Evolutionary conservation across 1,284 basidiomycete species (phyloP).

Genomic region (Exsudoporus floridanus): DNA sequence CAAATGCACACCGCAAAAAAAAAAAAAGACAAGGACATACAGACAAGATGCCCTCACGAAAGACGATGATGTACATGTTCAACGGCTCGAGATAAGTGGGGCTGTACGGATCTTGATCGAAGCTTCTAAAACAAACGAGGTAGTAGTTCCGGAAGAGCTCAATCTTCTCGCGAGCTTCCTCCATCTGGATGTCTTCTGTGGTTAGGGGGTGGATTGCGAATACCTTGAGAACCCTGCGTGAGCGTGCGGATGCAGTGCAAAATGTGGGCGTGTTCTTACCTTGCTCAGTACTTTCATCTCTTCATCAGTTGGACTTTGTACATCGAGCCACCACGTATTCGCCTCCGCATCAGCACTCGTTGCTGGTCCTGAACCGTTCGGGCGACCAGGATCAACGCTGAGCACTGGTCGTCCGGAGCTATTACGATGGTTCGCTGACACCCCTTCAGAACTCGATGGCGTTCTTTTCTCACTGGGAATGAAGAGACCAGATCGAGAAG

Average conservation of each 20-base stretch:
- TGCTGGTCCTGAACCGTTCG: slow-evolving; percentile 21
- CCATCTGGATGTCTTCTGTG: slow-evolving; percentile 99
- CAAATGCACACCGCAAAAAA: not conserved
- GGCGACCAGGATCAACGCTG: slow-evolving; percentile 21
- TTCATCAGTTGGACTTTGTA: slow-evolving; percentile 92
- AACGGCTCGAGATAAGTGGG: slow-evolving; percentile 97
- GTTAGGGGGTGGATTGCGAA: slow-evolving; percentile 98
- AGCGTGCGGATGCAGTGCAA: slow-evolving; percentile 8
- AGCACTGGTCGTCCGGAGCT: slow-evolving; percentile 23
- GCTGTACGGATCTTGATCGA: slow-evolving; percentile 98
- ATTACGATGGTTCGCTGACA: slow-evolving; percentile 9
- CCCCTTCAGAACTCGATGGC: slow-evolving; percentile 2
- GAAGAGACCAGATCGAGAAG: slow-evolving; percentile 6
- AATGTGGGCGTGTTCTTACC: slow-evolving; percentile 44
- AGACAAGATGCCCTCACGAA: slow-evolving; percentile 95
- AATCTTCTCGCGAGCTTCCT: slow-evolving; percentile 99
- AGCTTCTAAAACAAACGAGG: slow-evolving; percentile 98
- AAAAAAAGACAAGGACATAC: slow-evolving; percentile 44
- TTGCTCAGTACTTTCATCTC: slow-evolving; percentile 98
- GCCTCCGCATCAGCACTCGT: slow-evolving; percentile 53
- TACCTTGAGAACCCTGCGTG: slow-evolving; percentile 52
- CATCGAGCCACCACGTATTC: slow-evolving; percentile 97
- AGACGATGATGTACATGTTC: slow-evolving; percentile 99
- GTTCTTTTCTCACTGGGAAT: slow-evolving; percentile 9
- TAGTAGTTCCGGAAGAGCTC: slow-evolving; percentile 99